Conservation (phyloP, 345 rosid genomes). For the Anastatica hierochuntica region DNA sequence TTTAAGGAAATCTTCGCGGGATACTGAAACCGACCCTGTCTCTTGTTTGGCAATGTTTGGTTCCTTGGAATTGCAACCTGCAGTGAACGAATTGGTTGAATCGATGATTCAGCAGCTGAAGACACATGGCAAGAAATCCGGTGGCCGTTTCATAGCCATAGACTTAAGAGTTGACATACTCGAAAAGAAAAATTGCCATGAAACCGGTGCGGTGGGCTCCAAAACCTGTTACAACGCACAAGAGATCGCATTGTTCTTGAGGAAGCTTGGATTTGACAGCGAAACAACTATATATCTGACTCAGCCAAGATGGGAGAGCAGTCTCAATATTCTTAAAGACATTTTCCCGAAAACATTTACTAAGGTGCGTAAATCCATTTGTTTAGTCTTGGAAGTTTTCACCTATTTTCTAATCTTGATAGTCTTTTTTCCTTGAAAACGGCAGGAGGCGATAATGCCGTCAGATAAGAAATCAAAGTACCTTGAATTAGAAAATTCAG, state of each 20-base stretch:
- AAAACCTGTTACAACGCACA: slow-evolving; percentile 78
- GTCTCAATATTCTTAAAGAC: slow-evolving; percentile 75
- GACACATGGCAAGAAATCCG: slow-evolving; percentile 57
- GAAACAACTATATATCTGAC: slow-evolving; percentile 82
- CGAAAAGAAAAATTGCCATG: slow-evolving; percentile 61
- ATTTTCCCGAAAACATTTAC: slow-evolving; percentile 83
- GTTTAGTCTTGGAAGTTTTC: not conserved
- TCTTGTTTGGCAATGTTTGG: slow-evolving; percentile 91
- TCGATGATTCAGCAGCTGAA: slow-evolving; percentile 73
- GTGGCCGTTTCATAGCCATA: slow-evolving; percentile 71
- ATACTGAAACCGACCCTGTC: slow-evolving; percentile 44
- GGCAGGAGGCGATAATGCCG: slow-evolving; percentile 87
- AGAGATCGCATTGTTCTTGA: slow-evolving; percentile 72
- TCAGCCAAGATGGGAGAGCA: slow-evolving; percentile 87
- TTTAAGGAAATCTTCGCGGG: slow-evolving; percentile 62
- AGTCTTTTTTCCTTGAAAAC: slow-evolving; percentile 15
- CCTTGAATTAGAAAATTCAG: slow-evolving; percentile 65
- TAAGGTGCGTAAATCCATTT: slow-evolving; percentile 40
- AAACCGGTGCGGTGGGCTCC: slow-evolving; percentile 34
- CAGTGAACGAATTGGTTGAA: slow-evolving; percentile 69
- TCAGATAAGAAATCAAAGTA: slow-evolving; percentile 66
- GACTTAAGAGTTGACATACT: slow-evolving; percentile 79
- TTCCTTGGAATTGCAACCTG: slow-evolving; percentile 63
- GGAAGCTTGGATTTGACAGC: slow-evolving; percentile 66
- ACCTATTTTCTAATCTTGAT: not conserved